Evolutionary conservation across 352 stramenopile genomes (phyloP).

Genomic region (Phytophthora multivora): DNA sequence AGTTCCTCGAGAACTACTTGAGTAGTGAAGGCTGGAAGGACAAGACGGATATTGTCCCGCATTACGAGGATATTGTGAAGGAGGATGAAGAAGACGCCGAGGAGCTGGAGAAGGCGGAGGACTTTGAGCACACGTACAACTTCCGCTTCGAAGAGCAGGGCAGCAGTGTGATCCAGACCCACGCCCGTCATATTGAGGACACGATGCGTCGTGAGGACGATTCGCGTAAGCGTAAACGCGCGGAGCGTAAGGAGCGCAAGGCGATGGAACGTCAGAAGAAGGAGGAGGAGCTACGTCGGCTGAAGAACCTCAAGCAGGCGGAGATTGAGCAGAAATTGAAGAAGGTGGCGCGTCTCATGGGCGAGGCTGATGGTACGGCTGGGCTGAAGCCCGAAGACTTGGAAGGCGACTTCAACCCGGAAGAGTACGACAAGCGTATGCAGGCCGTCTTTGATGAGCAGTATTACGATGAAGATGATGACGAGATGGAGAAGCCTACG

Average conservation of each 20-base stretch:
- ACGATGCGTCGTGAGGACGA: slow-evolving; percentile 97
- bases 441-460: slow-evolving; percentile 97
- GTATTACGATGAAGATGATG: slow-evolving; percentile 94
- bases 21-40: slow-evolving; percentile 86
- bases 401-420: slow-evolving; percentile 96
- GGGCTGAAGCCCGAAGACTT: slow-evolving; percentile 77
- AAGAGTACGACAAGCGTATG: slow-evolving; percentile 97
- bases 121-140: slow-evolving; percentile 99
- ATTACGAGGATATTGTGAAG: slow-evolving; percentile 87
- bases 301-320: slow-evolving; percentile 98
- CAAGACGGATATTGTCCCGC: slow-evolving; percentile 60
- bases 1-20: slow-evolving; percentile 82
- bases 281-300: slow-evolving; percentile 95
- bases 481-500: slow-evolving; percentile 75
- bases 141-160: slow-evolving; percentile 99
- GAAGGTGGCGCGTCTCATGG: slow-evolving; percentile 90
- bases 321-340: slow-evolving; percentile 95
- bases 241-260: slow-evolving; percentile 94
- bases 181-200: slow-evolving; percentile 85
- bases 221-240: slow-evolving; percentile 94
- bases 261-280: slow-evolving; percentile 95
- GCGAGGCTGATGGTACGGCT: slow-evolving; percentile 43
- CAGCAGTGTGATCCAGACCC: slow-evolving; percentile 82
- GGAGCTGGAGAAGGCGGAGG: slow-evolving; percentile 94
- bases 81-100: slow-evolving; percentile 91